Conservation (phyloP, 1,284 basidiomycete species). For the Trametes sp. region DNA sequence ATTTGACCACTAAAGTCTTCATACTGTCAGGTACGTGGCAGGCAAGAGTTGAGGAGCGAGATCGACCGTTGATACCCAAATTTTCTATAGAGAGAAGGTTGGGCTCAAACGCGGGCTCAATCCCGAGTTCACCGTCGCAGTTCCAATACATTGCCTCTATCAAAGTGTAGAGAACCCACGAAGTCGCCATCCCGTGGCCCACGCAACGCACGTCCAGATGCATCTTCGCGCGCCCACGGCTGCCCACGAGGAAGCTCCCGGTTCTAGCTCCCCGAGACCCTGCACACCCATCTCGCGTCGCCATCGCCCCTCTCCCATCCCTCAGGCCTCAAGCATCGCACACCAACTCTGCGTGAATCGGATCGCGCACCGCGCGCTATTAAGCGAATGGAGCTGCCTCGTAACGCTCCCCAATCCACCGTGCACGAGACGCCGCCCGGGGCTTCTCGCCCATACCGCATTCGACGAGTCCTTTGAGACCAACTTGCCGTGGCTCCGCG, state of each 20-base stretch:
- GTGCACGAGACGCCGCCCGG: neutral
- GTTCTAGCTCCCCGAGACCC: neutral
- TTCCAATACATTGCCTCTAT: neutral
- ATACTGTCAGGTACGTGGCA: too few species aligned
- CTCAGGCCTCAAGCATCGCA: neutral
- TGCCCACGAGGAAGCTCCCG: neutral
- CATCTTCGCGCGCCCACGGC: neutral
- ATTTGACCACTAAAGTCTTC: too few species aligned
- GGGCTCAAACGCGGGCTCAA: neutral
- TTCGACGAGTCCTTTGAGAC: conserved; percentile 10
- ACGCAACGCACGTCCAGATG: neutral
- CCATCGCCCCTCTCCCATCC: neutral
- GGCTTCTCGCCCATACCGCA: conserved; percentile 12
- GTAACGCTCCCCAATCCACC: neutral
- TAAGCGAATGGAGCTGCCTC: neutral
- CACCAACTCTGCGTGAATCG: neutral
- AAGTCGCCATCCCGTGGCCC: neutral
- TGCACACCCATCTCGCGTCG: neutral
- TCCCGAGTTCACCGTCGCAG: neutral
- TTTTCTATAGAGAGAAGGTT: neutral
- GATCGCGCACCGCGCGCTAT: neutral
- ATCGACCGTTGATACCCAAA: neutral
- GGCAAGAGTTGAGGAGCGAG: too few species aligned
- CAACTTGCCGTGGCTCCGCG: neutral
- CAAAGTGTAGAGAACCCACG: neutral